Evolutionary conservation across 106 monocot species (phyloP).

Genomic region (Dioscorea dumetorum): DNA sequence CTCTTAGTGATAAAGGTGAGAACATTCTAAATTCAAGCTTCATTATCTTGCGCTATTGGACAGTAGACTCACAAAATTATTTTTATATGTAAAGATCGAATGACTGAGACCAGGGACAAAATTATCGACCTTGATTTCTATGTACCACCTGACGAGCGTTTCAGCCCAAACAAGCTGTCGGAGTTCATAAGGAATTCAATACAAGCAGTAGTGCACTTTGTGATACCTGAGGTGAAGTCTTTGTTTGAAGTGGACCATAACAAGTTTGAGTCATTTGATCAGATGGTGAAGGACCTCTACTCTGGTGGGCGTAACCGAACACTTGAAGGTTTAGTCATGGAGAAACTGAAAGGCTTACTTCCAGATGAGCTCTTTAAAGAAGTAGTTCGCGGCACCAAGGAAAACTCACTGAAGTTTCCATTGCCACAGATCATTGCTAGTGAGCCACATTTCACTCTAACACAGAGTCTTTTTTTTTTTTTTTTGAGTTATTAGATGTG

Average conservation of each 20-base stretch:
- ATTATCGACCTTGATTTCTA: slow-evolving; percentile 47
- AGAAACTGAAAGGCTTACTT: slow-evolving; percentile 32
- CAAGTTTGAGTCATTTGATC: slow-evolving; percentile 48
- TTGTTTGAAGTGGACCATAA: slow-evolving; percentile 21
- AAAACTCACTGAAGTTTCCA: slow-evolving; percentile 42
- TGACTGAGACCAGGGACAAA: slow-evolving; percentile 36
- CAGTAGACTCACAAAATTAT: neutral
- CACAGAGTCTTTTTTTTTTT: neutral
- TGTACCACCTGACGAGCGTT: slow-evolving; percentile 65
- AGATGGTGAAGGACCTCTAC: slow-evolving; percentile 39
- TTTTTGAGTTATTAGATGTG: neutral
- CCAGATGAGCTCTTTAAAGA: slow-evolving; percentile 42
- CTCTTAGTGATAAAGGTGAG: slow-evolving; percentile 33
- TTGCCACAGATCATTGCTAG: slow-evolving; percentile 50
- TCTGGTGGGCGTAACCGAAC: neutral
- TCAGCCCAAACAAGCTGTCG: slow-evolving; percentile 52
- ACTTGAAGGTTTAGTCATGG: slow-evolving; percentile 24
- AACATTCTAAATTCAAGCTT: neutral
- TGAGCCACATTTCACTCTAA: slow-evolving; percentile 6
- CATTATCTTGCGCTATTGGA: neutral
- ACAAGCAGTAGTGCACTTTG: slow-evolving; percentile 54
- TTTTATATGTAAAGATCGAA: slow-evolving; percentile 9
- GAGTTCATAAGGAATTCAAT: slow-evolving; percentile 48
- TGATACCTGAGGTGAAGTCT: slow-evolving; percentile 41
- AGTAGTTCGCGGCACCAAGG: slow-evolving; percentile 7